These are phyloP conservation scores for Bryum argenteum DNA, from an alignment of 225 moss, liverwort and hornwort species.

Conservation along the genomic window DNA sequence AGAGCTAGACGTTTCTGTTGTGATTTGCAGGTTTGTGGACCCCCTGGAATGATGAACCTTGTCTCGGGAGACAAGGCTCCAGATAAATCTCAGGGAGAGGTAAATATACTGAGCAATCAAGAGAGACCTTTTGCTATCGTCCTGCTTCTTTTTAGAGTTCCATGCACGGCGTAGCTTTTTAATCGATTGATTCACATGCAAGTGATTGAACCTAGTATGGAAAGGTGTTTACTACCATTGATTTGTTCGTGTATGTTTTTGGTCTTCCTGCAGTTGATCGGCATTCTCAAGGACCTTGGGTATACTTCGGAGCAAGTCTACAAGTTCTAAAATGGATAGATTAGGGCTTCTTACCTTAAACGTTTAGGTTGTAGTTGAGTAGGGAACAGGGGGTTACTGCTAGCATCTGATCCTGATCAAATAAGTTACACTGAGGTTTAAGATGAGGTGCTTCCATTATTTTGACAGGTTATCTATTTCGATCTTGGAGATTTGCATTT, in stretches of 20 bases:
- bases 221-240: not conserved
- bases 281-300: conserved; percentile 71
- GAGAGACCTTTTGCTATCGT: not conserved
- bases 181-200: not conserved
- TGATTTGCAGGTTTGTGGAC: conserved; percentile 76
- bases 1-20: conserved; percentile 12
- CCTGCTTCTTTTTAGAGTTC: conserved; percentile 5
- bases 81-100: conserved; percentile 84
- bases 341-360: not conserved
- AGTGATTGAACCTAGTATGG: not conserved
- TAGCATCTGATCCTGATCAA: not conserved
- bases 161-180: not conserved
- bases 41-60: conserved; percentile 80
- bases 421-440: not conserved
- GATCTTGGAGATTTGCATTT: not conserved
- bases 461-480: not conserved
- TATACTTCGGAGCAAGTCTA: conserved; percentile 72
- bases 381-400: not conserved
- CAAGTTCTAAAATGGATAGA: conserved; percentile 56
- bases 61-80: conserved; percentile 80
- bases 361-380: conserved; percentile 7
- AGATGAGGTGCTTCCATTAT: not conserved
- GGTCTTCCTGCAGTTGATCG: conserved; percentile 58
- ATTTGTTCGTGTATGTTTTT: not conserved
- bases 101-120: conserved; percentile 23